Evolutionary conservation across 2,329 filamentous ascomycete genomes (phyloP).

Genomic region (Botrytis sinoallii): DNA sequence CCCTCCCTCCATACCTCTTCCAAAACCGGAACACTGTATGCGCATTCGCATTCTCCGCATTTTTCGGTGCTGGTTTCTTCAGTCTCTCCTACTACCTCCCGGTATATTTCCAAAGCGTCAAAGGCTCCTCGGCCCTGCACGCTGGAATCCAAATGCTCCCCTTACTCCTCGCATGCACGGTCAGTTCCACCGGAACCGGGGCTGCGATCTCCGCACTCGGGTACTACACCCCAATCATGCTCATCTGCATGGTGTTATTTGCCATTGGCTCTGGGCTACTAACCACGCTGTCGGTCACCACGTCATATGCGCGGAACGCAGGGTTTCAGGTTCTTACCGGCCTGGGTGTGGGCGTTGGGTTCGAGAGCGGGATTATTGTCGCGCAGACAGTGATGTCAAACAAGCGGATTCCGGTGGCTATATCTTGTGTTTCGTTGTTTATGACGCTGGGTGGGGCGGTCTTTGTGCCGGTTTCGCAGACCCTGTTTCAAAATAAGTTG

Average conservation of each 20-base stretch:
- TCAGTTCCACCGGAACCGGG: constrained; percentile 42
- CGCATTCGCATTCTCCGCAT: constrained; percentile 26
- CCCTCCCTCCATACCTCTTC: constrained; percentile 41
- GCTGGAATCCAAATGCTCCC: constrained; percentile 46
- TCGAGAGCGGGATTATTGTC: constrained; percentile 29
- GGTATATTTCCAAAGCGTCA: constrained; percentile 39
- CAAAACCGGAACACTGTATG: constrained; percentile 27
- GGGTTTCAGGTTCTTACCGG: constrained; percentile 54
- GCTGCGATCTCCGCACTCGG: constrained; percentile 41
- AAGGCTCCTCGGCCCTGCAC: constrained; percentile 41
- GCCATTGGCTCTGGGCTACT: constrained; percentile 43
- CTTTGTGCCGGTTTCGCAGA: constrained; percentile 62
- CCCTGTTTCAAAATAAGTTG: constrained; percentile 63
- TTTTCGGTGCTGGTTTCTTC: constrained; percentile 33
- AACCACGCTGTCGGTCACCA: constrained; percentile 42
- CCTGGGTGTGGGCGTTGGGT: constrained; percentile 27
- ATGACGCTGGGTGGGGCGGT: constrained; percentile 64
- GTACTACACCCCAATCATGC: constrained; percentile 46
- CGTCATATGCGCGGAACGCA: constrained; percentile 50
- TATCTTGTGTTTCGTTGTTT: constrained; percentile 56
- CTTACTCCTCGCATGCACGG: constrained; percentile 42
- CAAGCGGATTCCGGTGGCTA: constrained; percentile 50
- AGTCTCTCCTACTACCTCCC: constrained; percentile 35
- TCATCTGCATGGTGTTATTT: constrained; percentile 41
- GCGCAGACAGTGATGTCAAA: constrained; percentile 51